phyloP scores from a whole-genome alignment of 805 yeast species.

The Saccharomycopsis vini region DNA sequence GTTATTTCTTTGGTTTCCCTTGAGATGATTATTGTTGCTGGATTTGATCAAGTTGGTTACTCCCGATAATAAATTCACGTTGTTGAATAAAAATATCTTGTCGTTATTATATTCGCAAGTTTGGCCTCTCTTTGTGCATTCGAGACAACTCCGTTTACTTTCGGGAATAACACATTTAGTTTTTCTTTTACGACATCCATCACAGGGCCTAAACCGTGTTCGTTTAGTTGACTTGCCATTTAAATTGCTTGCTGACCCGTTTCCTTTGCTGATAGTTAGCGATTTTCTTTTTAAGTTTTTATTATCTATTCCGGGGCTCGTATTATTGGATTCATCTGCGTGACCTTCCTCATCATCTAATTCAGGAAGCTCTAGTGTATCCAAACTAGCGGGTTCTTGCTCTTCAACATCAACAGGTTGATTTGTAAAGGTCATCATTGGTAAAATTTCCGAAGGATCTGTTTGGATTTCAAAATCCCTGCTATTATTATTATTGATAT shows the following conservation, averaged over 20 bases:
- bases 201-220: conserved; percentile 29
- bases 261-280: too few relatives aligned
- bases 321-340: not conserved
- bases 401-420: not conserved
- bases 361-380: conserved; percentile 15
- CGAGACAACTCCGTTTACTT: conserved; percentile 22
- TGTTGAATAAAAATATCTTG: conserved; percentile 20
- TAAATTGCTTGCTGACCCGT: not conserved
- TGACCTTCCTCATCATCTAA: not conserved
- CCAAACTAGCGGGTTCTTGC: conserved; percentile 17
- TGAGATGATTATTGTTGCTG: not conserved
- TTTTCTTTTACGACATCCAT: conserved; percentile 31
- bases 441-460: too few relatives aligned
- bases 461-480: too few relatives aligned
- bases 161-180: conserved; percentile 27
- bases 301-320: not conserved
- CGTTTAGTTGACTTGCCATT: conserved; percentile 4
- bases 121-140: conserved; percentile 26
- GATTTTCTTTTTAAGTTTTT: conserved; percentile 1
- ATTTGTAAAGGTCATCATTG: too few relatives aligned
- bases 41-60: conserved; percentile 12
- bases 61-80: conserved; percentile 17
- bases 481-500: too few relatives aligned
- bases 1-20: not conserved
- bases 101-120: conserved; percentile 24